Evolutionary conservation across 352 stramenopile genomes (phyloP).

Genomic region (Phytophthora syringae): DNA sequence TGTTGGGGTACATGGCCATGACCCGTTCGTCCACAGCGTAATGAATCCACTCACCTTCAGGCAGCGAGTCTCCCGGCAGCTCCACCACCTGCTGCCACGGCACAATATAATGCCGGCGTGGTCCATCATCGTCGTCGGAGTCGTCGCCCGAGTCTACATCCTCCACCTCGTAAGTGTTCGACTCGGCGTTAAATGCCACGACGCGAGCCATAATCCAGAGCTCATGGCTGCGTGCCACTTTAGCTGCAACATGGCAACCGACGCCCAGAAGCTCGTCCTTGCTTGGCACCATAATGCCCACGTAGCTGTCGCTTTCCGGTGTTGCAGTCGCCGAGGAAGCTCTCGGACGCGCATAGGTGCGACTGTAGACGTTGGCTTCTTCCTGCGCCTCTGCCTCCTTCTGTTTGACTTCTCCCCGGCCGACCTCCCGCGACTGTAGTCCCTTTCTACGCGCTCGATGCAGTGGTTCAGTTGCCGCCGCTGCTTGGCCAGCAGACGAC

Average conservation of each 20-base stretch:
- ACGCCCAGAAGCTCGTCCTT: constrained; percentile 51
- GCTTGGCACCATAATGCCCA: constrained; percentile 23
- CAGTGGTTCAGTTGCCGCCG: constrained; percentile 53
- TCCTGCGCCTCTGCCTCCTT: constrained; percentile 27
- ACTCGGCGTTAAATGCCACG: constrained; percentile 88
- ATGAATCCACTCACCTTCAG: constrained; percentile 76
- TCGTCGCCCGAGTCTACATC: constrained; percentile 93
- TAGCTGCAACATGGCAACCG: constrained; percentile 72
- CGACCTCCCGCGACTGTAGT: constrained; percentile 51
- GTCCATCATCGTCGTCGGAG: constrained; percentile 57
- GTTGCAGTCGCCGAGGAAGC: constrained; percentile 8
- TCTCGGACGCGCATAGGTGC: constrained; percentile 38
- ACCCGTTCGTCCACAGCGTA: constrained; percentile 91
- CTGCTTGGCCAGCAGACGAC: constrained; percentile 62
- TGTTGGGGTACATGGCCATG: constrained; percentile 98
- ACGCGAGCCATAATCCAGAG: constrained; percentile 94
- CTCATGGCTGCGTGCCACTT: constrained; percentile 80
- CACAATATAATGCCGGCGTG: constrained; percentile 70
- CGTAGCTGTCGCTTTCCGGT: constrained; percentile 18
- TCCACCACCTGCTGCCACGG: constrained; percentile 88
- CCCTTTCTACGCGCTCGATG: constrained; percentile 61
- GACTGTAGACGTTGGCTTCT: constrained; percentile 42
- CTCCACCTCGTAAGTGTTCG: constrained; percentile 95
- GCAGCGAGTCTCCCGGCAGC: constrained; percentile 81
- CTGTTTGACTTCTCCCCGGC: constrained; percentile 23